These are phyloP conservation scores for Schwanniomyces occidentalis DNA, from an alignment of 805 yeast genomes.

Conservation along the genomic window DNA sequence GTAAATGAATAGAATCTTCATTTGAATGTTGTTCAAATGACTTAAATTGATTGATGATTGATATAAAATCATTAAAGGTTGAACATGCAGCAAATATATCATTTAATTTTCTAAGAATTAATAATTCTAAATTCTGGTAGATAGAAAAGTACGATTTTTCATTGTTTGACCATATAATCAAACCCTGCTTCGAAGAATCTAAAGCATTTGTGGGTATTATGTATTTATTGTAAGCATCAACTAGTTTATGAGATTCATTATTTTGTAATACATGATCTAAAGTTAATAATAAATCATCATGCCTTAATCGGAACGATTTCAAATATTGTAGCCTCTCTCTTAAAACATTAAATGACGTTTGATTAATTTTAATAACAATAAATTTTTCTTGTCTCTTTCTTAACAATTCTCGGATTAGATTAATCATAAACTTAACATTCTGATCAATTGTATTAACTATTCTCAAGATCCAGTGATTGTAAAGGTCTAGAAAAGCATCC, in stretches of 20 bases:
- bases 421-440: slow-evolving; percentile 60
- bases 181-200: slow-evolving; percentile 34
- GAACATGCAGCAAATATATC: slow-evolving; percentile 24
- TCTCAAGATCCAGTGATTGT: slow-evolving; percentile 20
- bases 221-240: slow-evolving; percentile 28
- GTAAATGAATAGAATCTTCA: slow-evolving; percentile 14
- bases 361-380: slow-evolving; percentile 60
- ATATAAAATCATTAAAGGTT: slow-evolving; percentile 26
- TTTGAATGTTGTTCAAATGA: slow-evolving; percentile 8
- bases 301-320: slow-evolving; percentile 49
- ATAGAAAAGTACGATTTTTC: slow-evolving; percentile 25
- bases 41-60: slow-evolving; percentile 22
- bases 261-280: slow-evolving; percentile 17
- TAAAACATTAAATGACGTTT: slow-evolving; percentile 32
- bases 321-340: slow-evolving; percentile 47
- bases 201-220: slow-evolving; percentile 28
- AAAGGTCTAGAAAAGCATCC: slow-evolving; percentile 34
- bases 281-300: slow-evolving; percentile 48
- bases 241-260: slow-evolving; percentile 15
- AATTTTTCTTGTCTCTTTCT: slow-evolving; percentile 74
- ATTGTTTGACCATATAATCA: slow-evolving; percentile 27
- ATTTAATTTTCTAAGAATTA: slow-evolving; percentile 24
- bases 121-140: slow-evolving; percentile 20
- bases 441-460: slow-evolving; percentile 57
- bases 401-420: slow-evolving; percentile 69